Conservation (phyloP, 2,329 filamentous ascomycete genomes). For the Fusarium vanettenii region DNA sequence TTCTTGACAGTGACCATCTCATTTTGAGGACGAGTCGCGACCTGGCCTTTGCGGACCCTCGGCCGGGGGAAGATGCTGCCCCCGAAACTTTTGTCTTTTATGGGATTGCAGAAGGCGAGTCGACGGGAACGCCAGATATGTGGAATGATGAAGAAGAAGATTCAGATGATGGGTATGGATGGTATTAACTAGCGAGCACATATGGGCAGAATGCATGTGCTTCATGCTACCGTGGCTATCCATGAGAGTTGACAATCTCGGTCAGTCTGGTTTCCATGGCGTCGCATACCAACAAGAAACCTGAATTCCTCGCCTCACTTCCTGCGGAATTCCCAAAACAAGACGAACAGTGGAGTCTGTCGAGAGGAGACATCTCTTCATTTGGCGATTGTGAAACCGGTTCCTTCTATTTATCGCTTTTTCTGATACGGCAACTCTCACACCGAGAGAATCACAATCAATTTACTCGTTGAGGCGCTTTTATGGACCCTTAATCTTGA, state of each 20-base stretch:
- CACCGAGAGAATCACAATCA: background rate
- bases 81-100: background rate
- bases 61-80: background rate
- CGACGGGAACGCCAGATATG: background rate
- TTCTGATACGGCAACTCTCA: background rate
- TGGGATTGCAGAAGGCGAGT: background rate
- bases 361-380: background rate
- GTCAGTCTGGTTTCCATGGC: too few species aligned
- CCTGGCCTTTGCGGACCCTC: background rate
- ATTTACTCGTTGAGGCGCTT: background rate
- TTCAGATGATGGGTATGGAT: background rate
- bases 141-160: background rate
- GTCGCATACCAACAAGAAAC: too few species aligned
- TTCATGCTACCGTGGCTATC: too few species aligned
- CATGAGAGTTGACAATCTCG: too few species aligned
- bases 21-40: background rate
- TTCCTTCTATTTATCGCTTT: background rate
- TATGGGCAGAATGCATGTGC: too few species aligned
- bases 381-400: background rate
- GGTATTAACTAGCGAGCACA: too few species aligned
- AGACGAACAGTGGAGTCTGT: background rate
- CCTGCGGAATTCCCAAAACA: too few species aligned
- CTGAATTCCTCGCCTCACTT: background rate
- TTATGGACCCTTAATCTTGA: background rate
- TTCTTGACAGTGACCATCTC: background rate